Conservation (phyloP, 75 land plant genomes). For the Cupressus sempervirens region DNA sequence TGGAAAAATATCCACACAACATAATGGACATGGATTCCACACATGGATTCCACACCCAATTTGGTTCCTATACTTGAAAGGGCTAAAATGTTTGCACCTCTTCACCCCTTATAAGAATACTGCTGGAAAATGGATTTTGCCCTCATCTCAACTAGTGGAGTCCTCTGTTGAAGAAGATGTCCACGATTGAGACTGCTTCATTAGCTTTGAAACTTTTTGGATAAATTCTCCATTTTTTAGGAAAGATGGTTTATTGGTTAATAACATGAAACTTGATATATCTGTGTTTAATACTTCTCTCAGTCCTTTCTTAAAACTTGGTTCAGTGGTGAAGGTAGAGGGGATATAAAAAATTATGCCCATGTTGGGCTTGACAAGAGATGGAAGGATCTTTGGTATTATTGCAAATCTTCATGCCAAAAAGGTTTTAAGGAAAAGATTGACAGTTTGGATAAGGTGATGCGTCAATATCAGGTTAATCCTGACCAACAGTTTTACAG, state of each 20-base stretch:
- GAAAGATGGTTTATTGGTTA: conserved; percentile 30
- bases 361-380: conserved; percentile 30
- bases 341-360: conserved; percentile 47
- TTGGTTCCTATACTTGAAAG: conserved; percentile 19
- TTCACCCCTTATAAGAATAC: conserved; percentile 34
- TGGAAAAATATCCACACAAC: conserved; percentile 36
- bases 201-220: conserved; percentile 39
- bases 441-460: conserved; percentile 36
- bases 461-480: conserved; percentile 29
- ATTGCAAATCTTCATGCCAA: conserved; percentile 55
- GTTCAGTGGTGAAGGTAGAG: conserved; percentile 52
- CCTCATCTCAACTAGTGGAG: conserved; percentile 51
- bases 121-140: conserved; percentile 54
- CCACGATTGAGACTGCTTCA: conserved; percentile 35
- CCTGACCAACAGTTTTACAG: conserved; percentile 20
- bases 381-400: conserved; percentile 42
- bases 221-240: conserved; percentile 39
- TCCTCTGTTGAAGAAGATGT: conserved; percentile 21
- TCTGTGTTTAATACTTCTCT: conserved; percentile 43
- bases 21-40: conserved; percentile 25
- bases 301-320: conserved; percentile 33
- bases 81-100: conserved; percentile 35
- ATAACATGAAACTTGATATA: conserved; percentile 46
- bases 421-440: conserved; percentile 46
- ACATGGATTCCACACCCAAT: conserved; percentile 13